phyloP scores from a whole-genome alignment of 306 rosid species.

The Sicyos baderoa region DNA sequence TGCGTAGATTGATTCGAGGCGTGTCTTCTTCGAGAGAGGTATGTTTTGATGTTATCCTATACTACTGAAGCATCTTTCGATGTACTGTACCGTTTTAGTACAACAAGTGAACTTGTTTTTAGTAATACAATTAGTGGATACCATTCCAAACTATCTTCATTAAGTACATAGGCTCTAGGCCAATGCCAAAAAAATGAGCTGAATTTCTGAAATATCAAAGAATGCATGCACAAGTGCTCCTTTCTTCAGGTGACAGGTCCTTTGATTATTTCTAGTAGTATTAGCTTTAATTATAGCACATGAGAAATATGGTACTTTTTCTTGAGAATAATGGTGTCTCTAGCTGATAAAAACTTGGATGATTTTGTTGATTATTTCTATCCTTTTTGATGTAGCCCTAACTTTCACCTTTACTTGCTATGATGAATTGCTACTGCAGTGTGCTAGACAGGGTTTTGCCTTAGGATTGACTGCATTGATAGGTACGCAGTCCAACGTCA shows the following conservation, averaged over 20 bases:
- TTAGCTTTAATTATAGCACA: background rate
- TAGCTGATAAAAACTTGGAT: background rate
- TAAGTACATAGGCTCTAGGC: background rate
- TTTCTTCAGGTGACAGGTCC: background rate
- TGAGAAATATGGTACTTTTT: background rate
- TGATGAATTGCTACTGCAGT: conserved; percentile 47
- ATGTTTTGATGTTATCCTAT: background rate
- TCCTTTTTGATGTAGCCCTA: background rate
- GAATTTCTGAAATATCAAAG: background rate
- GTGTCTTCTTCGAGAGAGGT: conserved; percentile 96
- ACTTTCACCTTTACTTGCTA: background rate
- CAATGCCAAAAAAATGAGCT: background rate
- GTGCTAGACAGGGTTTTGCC: conserved; percentile 93
- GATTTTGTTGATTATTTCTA: background rate
- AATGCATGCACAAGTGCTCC: conserved; percentile 4
- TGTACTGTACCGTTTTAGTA: background rate
- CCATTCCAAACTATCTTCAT: conserved; percentile 3
- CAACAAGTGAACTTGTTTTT: no score
- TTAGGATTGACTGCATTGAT: conserved; percentile 56
- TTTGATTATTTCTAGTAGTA: background rate
- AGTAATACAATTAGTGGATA: background rate
- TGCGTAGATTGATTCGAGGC: conserved; percentile 84
- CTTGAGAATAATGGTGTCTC: background rate
- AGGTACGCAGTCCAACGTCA: conserved; percentile 36
- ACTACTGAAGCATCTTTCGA: background rate